Conservation (phyloP, 164 flowering plant genomes). For the Berberis vulgaris region DNA sequence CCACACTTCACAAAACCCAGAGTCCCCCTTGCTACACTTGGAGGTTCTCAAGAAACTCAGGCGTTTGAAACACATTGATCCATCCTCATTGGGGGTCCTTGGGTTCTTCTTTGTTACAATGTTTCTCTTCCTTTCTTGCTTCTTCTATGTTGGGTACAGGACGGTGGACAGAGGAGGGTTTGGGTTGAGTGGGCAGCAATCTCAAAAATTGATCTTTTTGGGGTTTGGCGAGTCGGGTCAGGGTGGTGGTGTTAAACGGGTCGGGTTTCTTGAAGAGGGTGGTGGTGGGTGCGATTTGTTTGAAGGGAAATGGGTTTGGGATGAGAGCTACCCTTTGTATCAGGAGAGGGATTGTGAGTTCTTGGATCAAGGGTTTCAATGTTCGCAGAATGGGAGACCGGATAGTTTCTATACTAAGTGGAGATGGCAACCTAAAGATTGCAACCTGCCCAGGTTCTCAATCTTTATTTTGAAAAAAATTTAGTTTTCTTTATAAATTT, state of each 20-base stretch:
- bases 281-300: conserved; percentile 57
- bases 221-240: conserved; percentile 7
- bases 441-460: conserved; percentile 75
- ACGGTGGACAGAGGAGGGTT: conserved; percentile 7
- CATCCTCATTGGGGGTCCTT: conserved; percentile 30
- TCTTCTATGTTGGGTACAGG: conserved; percentile 42
- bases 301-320: conserved; percentile 86
- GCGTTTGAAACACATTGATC: conserved; percentile 36
- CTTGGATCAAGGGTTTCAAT: conserved; percentile 72
- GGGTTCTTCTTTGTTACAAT: conserved; percentile 29
- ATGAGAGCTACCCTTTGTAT: conserved; percentile 71
- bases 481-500: not conserved
- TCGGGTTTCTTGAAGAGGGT: conserved; percentile 35
- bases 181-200: conserved; percentile 2
- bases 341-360: conserved; percentile 48
- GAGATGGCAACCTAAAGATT: conserved; percentile 90
- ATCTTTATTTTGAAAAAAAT: not conserved
- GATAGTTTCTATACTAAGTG: conserved; percentile 72
- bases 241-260: conserved; percentile 13
- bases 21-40: conserved; percentile 22
- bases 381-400: conserved; percentile 75
- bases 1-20: conserved; percentile 9
- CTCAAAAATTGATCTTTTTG: not conserved
- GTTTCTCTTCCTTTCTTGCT: conserved; percentile 25
- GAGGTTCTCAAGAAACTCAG: conserved; percentile 46